These are phyloP conservation scores for Ceratobasidium sp. DNA, from an alignment of 1,284 basidiomycete species.

Conservation along the genomic window DNA sequence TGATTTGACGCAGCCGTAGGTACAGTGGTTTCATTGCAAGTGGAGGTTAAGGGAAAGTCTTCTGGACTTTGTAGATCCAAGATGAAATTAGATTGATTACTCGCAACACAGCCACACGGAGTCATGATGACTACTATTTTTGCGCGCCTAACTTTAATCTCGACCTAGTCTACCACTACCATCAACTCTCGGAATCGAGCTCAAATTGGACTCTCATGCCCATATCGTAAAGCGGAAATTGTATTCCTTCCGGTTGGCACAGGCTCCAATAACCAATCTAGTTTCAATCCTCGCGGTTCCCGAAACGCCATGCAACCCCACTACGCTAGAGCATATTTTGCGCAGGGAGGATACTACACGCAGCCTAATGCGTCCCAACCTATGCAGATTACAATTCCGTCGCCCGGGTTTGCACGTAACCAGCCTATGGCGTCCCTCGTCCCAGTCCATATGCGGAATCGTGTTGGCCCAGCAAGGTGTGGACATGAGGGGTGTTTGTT, in stretches of 20 bases:
- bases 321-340: conserved; percentile 68
- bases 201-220: background rate
- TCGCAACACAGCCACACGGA: background rate
- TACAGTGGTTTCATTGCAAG: background rate
- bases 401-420: conserved; percentile 45
- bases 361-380: conserved; percentile 31
- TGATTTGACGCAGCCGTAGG: background rate
- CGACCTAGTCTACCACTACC: too few species aligned
- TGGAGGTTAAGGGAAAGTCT: background rate
- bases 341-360: conserved; percentile 44
- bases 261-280: background rate
- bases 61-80: background rate
- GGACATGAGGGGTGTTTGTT: conserved; percentile 75
- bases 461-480: conserved; percentile 67
- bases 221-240: conserved; percentile 15
- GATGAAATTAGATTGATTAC: background rate
- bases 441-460: conserved; percentile 47
- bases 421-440: conserved; percentile 29
- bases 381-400: conserved; percentile 43
- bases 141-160: background rate
- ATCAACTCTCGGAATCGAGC: too few species aligned
- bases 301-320: conserved; percentile 56
- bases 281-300: background rate
- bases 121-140: too few species aligned
- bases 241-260: background rate